Percentiles rank a stretch among this genome's conserved stretches.
Evolutionary conservation across 2,329 filamentous ascomycete genomes (phyloP).

Genomic region (Aspergillus ruber): DNA sequence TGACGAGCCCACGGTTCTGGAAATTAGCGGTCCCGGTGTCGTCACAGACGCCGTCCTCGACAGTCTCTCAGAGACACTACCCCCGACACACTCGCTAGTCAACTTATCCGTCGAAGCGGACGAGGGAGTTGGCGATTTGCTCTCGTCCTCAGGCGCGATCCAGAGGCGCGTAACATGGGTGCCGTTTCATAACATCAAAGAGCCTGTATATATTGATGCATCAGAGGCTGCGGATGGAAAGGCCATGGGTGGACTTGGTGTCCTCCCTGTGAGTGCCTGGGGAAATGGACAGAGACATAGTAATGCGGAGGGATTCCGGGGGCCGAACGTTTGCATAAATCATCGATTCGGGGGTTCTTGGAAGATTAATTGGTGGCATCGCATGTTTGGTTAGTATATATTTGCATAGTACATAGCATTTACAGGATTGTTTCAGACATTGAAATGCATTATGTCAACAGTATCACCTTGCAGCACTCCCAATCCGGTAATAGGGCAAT

Average conservation of each 20-base stretch:
- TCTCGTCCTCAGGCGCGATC: background rate
- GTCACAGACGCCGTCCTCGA: slow-evolving; percentile 31
- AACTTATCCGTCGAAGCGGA: slow-evolving; percentile 18
- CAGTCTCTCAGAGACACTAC: slow-evolving; percentile 21
- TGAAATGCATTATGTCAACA: too few species aligned
- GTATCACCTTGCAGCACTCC: background rate
- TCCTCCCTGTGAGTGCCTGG: slow-evolving; percentile 68
- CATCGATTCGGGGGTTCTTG: slow-evolving; percentile 28
- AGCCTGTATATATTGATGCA: slow-evolving; percentile 20
- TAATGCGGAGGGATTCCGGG: slow-evolving; percentile 12
- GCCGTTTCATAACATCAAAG: slow-evolving; percentile 22
- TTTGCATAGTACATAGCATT: background rate
- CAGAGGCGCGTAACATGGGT: slow-evolving; percentile 27
- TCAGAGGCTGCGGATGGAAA: slow-evolving; percentile 37
- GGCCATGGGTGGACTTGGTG: slow-evolving; percentile 75
- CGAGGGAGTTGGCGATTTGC: slow-evolving; percentile 15
- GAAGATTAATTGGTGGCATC: slow-evolving; percentile 27
- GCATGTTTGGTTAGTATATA: slow-evolving; percentile 17
- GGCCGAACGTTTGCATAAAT: slow-evolving; percentile 26
- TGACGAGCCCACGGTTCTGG: slow-evolving; percentile 22
- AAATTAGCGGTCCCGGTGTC: slow-evolving; percentile 28
- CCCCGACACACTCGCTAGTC: slow-evolving; percentile 19
- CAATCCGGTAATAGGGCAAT: background rate
- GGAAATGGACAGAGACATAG: slow-evolving; percentile 32
- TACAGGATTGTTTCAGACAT: too few species aligned